These are phyloP conservation scores for Blepharisma undulans DNA, from an alignment of 169 alveolate genomes.

Conservation along the genomic window DNA sequence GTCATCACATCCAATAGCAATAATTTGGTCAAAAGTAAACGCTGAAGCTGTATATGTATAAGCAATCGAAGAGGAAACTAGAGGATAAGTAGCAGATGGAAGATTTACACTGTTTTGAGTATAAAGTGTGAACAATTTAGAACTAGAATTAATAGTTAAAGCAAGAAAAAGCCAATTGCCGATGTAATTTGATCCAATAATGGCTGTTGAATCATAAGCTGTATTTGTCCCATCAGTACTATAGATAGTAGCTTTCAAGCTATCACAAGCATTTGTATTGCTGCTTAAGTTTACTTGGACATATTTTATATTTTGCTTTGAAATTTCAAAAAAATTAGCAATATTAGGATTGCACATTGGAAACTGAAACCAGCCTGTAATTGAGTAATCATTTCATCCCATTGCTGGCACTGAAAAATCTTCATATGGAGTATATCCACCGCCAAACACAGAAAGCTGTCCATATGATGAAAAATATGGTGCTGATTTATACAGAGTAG, in stretches of 20 bases:
- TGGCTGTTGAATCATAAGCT: background rate
- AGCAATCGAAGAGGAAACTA: background rate
- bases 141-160: background rate
- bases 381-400: background rate
- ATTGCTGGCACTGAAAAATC: background rate
- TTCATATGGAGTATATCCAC: background rate
- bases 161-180: background rate
- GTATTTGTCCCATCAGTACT: background rate
- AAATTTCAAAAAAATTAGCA: no score
- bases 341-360: background rate
- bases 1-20: background rate
- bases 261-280: background rate
- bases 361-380: background rate
- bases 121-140: no score
- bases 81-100: background rate
- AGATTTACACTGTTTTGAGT: background rate
- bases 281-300: background rate
- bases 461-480: background rate
- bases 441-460: no score
- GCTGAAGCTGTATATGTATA: background rate
- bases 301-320: no score
- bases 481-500: background rate
- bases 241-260: background rate
- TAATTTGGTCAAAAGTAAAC: background rate
- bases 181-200: background rate